A percentile compares a stretch with the other conserved stretches of the same genome.
Conservation (phyloP, 2,329 filamentous ascomycete species). For the Elsinoe arachidis region DNA sequence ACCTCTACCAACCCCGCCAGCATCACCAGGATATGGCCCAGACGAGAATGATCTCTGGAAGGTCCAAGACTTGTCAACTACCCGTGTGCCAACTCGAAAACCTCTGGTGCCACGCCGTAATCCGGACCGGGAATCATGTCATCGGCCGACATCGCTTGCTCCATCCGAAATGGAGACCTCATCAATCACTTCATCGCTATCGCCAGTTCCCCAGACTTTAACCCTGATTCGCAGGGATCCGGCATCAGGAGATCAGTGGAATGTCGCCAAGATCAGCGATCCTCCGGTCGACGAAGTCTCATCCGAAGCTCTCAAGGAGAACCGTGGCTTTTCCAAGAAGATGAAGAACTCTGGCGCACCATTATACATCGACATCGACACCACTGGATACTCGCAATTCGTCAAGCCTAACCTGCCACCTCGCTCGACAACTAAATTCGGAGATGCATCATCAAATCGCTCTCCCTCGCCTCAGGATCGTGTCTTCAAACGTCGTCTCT, state of each 20-base stretch:
- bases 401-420: conserved; percentile 28
- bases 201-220: conserved; percentile 20
- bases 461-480: conserved; percentile 23
- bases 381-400: conserved; percentile 53
- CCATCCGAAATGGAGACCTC: neutral
- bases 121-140: neutral
- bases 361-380: conserved; percentile 47
- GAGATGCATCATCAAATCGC: conserved; percentile 16
- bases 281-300: conserved; percentile 36
- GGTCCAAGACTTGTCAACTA: neutral
- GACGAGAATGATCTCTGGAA: neutral
- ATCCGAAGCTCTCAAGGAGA: conserved; percentile 31
- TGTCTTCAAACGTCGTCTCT: conserved; percentile 39
- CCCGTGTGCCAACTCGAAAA: neutral
- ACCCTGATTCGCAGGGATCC: conserved; percentile 46
- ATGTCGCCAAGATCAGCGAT: conserved; percentile 41
- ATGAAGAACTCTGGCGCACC: conserved; percentile 34
- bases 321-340: conserved; percentile 21
- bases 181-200: neutral
- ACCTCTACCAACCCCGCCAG: conserved; percentile 17
- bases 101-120: conserved; percentile 7
- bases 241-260: conserved; percentile 42
- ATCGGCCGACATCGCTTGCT: neutral
- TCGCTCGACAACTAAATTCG: conserved; percentile 23
- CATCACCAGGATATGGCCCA: conserved; percentile 9